Conservation (phyloP, 192 early-diverging fungal species). For the Podila minutissima region DNA sequence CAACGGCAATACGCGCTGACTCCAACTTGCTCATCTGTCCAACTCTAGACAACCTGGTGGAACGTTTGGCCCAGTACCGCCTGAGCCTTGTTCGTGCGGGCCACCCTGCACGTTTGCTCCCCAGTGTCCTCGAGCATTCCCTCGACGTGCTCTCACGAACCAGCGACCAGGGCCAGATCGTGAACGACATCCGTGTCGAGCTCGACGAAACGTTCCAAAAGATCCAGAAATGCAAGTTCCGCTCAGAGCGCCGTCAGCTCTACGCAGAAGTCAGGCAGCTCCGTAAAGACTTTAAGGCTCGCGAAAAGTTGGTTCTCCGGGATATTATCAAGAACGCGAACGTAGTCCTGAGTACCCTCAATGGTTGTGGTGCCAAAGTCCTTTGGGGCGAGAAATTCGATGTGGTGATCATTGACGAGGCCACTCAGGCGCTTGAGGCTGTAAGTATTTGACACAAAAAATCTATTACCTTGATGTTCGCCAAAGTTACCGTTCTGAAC, state of each 20-base stretch:
- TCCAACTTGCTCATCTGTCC: background rate
- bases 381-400: conserved; percentile 76
- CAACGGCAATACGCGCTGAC: too few relatives aligned
- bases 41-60: conserved; percentile 82
- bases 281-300: conserved; percentile 70
- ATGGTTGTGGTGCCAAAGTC: conserved; percentile 67
- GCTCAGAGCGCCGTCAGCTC: conserved; percentile 67
- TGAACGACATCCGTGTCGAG: conserved; percentile 80
- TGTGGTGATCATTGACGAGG: conserved; percentile 90
- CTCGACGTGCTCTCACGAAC: conserved; percentile 74
- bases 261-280: conserved; percentile 74
- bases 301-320: conserved; percentile 76
- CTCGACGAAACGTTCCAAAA: conserved; percentile 73
- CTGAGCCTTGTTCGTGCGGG: conserved; percentile 82
- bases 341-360: conserved; percentile 84
- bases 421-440: conserved; percentile 83
- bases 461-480: background rate
- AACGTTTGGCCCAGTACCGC: conserved; percentile 70
- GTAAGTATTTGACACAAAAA: conserved; percentile 3
- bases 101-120: conserved; percentile 84
- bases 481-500: background rate
- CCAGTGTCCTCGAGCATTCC: conserved; percentile 70
- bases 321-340: conserved; percentile 65
- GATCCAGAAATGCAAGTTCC: conserved; percentile 71
- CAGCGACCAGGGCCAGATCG: conserved; percentile 77